Evolutionary conservation across 176 grass and related monocot genomes (phyloP).

Genomic region (Puccinellia tenuiflora): DNA sequence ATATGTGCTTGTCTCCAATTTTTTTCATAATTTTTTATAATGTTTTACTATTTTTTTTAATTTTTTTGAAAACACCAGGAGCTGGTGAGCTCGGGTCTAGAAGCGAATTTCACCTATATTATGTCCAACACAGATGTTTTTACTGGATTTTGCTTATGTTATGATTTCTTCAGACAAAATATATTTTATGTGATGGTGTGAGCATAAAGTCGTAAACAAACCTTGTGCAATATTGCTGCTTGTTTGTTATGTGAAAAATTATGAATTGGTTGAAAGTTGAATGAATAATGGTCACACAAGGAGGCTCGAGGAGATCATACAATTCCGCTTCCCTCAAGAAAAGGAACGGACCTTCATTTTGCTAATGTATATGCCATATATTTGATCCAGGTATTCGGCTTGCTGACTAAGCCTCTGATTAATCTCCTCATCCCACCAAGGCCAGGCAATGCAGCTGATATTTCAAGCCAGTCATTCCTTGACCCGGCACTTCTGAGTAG

Average conservation of each 20-base stretch:
- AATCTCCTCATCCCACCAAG: slow-evolving; percentile 55
- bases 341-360: slow-evolving; percentile 4
- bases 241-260: slow-evolving; percentile 15
- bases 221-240: background rate
- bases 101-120: no score
- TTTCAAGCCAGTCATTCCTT: slow-evolving; percentile 53
- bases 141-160: background rate
- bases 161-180: background rate
- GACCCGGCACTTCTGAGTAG: slow-evolving; percentile 59
- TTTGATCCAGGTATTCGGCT: slow-evolving; percentile 71
- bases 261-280: background rate
- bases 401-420: slow-evolving; percentile 84
- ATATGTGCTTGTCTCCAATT: no score
- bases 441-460: slow-evolving; percentile 29
- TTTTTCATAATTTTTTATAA: no score
- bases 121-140: background rate
- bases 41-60: no score
- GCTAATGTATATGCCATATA: slow-evolving; percentile 25
- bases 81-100: no score
- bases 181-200: background rate
- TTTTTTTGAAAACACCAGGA: no score
- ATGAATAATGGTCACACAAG: background rate
- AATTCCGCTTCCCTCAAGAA: background rate
- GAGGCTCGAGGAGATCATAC: background rate
- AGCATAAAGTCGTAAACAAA: background rate